Base-by-base conservation (phyloP, 352 stramenopile species). In the Achlya hypogyna region DNA sequence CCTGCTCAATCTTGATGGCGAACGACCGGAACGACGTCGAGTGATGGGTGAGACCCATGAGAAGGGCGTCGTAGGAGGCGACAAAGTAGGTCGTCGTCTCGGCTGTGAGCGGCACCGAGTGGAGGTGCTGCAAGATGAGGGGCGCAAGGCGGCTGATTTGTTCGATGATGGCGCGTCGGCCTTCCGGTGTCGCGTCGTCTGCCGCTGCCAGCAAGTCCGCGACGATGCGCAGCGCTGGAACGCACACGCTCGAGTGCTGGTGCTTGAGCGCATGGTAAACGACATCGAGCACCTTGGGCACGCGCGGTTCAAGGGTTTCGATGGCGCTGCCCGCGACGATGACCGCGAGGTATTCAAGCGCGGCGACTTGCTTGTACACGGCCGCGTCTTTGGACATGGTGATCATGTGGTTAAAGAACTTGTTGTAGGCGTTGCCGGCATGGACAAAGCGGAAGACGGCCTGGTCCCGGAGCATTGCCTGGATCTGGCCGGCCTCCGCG, bases 381-480 rank as follows among this genome's bases (percentile, higher is more conserved):
- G 1, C 70, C 62, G 8, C 72, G 64, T 27, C 77, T 51, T 45
- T 76, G 71, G 63, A 86, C 80, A 20, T 86, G 74, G 62, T 90
- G 69, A 67, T 86, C 51, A 94, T 65, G 56, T 73, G 76, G 52
- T 68, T 73, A 32, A 88, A 78, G 71, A 88, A 86, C 76, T 92
- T 94, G 53, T 74, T 74, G 66, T 89, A 72, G 56, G 83, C 85
- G 53, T 90, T 90, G 70, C 83, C 79, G 32, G 88, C 77, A n/a
- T 69, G 75, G 49, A 91, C 81, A 32, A 87, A 70, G 16, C 73
- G 79, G 51, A 94, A 91, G 38, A 94, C 81, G 58, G 89, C 85
- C 66, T 89, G 83, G 28, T 87, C 72, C 65, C 71, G 38, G 9
- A 91, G 52, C 38, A 87, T 74, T 8, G 67, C 52, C 42, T 67